These are phyloP conservation scores for Teunomyces stri DNA, from an alignment of 805 yeast species.

Conservation along the genomic window DNA sequence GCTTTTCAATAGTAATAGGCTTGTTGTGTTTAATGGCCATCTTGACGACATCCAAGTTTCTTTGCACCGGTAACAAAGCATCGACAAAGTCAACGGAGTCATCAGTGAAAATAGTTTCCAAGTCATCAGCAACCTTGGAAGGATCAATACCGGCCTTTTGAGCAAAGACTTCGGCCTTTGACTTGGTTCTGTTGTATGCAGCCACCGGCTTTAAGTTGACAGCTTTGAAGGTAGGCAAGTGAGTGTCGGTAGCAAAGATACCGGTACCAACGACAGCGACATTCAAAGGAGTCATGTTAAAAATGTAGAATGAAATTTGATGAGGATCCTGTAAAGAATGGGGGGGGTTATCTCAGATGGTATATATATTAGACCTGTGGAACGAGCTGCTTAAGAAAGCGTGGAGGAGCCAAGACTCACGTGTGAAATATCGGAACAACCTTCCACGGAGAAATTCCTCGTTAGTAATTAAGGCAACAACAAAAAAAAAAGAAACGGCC, in stretches of 20 bases:
- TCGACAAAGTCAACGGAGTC: slow-evolving; percentile 74
- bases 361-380: not conserved
- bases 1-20: slow-evolving; percentile 84
- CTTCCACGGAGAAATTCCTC: not conserved
- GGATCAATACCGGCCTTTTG: slow-evolving; percentile 50
- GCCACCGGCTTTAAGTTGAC: slow-evolving; percentile 57
- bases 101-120: slow-evolving; percentile 67
- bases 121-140: slow-evolving; percentile 52
- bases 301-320: not conserved
- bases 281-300: slow-evolving; percentile 32
- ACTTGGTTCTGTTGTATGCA: slow-evolving; percentile 77
- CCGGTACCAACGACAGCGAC: slow-evolving; percentile 79
- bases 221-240: slow-evolving; percentile 68
- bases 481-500: not conserved
- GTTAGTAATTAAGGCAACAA: no score
- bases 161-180: slow-evolving; percentile 83
- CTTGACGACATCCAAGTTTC: slow-evolving; percentile 64
- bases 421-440: slow-evolving; percentile 2
- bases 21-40: slow-evolving; percentile 71
- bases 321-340: not conserved
- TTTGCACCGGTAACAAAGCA: slow-evolving; percentile 86
- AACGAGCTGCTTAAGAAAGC: not conserved
- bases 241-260: slow-evolving; percentile 82
- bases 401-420: not conserved
- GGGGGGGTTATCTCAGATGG: not conserved